Conservation (phyloP, 306 rosid species). For the Vachellia pachyceras region DNA sequence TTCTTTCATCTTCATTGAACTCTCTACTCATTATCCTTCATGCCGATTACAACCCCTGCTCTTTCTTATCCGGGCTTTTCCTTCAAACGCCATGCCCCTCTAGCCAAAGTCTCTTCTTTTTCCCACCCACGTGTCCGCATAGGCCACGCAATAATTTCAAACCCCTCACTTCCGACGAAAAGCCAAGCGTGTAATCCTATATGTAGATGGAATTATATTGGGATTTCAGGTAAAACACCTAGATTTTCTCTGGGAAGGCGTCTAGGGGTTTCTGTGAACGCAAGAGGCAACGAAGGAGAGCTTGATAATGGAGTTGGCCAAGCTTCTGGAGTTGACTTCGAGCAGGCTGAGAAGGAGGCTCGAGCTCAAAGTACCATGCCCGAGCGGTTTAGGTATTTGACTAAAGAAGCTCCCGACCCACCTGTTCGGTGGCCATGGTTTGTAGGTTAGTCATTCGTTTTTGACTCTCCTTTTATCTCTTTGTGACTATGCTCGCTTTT, state of each 20-base stretch:
- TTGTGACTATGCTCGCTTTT: background rate
- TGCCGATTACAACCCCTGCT: conserved; percentile 55
- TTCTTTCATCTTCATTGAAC: background rate
- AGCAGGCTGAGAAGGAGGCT: conserved; percentile 62
- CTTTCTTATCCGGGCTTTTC: conserved; percentile 51
- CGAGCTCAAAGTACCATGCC: conserved; percentile 82
- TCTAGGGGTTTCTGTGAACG: conserved; percentile 39
- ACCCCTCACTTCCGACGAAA: conserved; percentile 39
- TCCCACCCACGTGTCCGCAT: conserved; percentile 33
- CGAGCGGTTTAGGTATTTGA: conserved; percentile 67
- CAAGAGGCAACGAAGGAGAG: conserved; percentile 27
- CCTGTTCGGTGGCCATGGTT: conserved; percentile 88
- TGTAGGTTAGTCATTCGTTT: conserved; percentile 53
- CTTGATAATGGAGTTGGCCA: conserved; percentile 16
- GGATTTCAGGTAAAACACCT: conserved; percentile 40
- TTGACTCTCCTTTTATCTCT: background rate
- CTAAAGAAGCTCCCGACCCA: conserved; percentile 75
- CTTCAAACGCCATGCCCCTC: conserved; percentile 42
- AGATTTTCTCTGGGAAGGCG: conserved; percentile 46
- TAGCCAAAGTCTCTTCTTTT: conserved; percentile 30
- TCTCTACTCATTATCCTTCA: conserved; percentile 13
- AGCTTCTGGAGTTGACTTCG: conserved; percentile 33
- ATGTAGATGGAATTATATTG: conserved; percentile 30
- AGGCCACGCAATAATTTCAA: conserved; percentile 24
- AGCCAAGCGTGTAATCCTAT: conserved; percentile 35